A percentile compares a stretch with the other conserved stretches of the same genome.
phyloP scores from a whole-genome alignment of 164 flowering plant species.

The Annona cherimola region DNA sequence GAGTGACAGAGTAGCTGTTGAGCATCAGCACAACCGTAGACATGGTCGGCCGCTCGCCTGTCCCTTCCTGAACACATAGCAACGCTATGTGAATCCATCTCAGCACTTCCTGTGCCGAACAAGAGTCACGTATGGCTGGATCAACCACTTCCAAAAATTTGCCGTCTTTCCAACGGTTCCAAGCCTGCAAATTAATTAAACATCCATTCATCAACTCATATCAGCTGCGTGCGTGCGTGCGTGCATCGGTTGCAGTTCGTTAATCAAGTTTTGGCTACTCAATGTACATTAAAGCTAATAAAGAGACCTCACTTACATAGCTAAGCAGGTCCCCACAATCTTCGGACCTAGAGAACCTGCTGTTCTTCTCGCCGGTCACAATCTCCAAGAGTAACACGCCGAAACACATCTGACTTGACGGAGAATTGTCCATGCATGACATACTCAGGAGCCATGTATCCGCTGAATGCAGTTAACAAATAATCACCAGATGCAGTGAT shows the following conservation, averaged over 20 bases:
- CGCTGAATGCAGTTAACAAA: conserved; percentile 20
- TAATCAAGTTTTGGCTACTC: background rate
- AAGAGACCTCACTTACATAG: conserved; percentile 20
- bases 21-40: conserved; percentile 2
- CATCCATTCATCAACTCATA: too few species aligned
- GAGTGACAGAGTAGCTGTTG: background rate
- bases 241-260: too few species aligned
- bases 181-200: too few species aligned
- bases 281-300: background rate
- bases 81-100: conserved; percentile 6
- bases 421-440: conserved; percentile 39
- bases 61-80: conserved; percentile 6
- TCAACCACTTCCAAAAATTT: conserved; percentile 8
- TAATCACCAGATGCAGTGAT: background rate
- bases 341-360: conserved; percentile 13
- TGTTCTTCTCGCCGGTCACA: conserved; percentile 23
- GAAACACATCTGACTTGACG: conserved; percentile 41
- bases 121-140: conserved; percentile 2
- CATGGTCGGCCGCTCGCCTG: background rate
- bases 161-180: conserved; percentile 21
- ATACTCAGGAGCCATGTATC: conserved; percentile 49
- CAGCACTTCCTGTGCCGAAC: background rate
- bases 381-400: conserved; percentile 47
- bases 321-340: conserved; percentile 12
- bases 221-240: too few species aligned